Evolutionary conservation across 495 filamentous ascomycete species (phyloP).

Genomic region (Eremomyces bilateralis): DNA sequence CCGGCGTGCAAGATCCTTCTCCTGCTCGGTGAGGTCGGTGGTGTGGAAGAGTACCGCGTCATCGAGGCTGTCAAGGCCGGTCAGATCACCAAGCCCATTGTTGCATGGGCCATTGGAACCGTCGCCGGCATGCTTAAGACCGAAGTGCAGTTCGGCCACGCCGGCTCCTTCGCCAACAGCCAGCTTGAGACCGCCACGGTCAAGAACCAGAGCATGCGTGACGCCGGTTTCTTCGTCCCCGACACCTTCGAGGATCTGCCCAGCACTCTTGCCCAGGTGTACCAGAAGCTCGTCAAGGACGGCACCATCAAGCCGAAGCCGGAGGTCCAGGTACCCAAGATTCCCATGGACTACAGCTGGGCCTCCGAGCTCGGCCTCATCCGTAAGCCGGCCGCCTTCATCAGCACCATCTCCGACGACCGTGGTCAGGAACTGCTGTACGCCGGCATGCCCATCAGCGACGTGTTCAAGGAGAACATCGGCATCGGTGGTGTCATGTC

Average conservation of each 20-base stretch:
- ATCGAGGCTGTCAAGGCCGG: constrained; percentile 94
- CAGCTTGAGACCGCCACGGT: constrained; percentile 86
- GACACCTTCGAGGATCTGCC: constrained; percentile 96
- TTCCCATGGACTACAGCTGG: constrained; percentile 99
- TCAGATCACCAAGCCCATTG: constrained; percentile 88
- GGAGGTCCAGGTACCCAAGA: constrained; percentile 92
- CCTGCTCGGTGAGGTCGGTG: constrained; percentile 92
- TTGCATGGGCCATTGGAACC: constrained; percentile 98
- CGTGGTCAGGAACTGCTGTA: constrained; percentile 98
- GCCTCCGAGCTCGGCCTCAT: constrained; percentile 97
- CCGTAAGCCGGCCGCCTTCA: constrained; percentile 98
- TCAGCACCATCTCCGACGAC: constrained; percentile 98
- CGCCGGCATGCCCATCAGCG: constrained; percentile 96
- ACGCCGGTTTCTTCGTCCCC: constrained; percentile 84
- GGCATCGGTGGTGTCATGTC: constrained; percentile 99
- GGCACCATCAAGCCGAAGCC: constrained; percentile 66
- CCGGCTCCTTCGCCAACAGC: constrained; percentile 95
- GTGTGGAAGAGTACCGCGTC: constrained; percentile 98
- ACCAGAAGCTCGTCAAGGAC: constrained; percentile 61
- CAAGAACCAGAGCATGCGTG: constrained; percentile 93
- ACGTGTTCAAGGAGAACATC: constrained; percentile 97
- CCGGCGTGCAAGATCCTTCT: constrained; percentile 93
- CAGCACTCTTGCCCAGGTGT: constrained; percentile 47
- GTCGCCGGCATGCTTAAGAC: constrained; percentile 99
- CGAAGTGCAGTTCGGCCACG: constrained; percentile 98